phyloP scores from a whole-genome alignment of 2,329 filamentous ascomycete genomes.

The Fusarium sublunatum region DNA sequence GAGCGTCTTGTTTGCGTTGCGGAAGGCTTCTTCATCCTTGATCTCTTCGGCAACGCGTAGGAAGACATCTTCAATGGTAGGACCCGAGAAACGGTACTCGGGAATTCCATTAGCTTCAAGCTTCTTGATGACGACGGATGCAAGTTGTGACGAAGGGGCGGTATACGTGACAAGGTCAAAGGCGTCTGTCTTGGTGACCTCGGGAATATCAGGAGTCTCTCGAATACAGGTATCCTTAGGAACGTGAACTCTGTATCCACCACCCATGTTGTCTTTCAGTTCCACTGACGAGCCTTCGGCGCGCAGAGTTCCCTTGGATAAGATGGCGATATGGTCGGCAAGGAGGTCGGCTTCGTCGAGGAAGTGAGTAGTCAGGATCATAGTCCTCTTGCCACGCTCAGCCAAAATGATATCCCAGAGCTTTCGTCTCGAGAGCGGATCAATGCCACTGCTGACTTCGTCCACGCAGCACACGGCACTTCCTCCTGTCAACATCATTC shows the following conservation, averaged over 20 bases:
- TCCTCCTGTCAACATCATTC: conserved; percentile 94
- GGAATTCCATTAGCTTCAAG: conserved; percentile 74
- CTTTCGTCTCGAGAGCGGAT: conserved; percentile 86
- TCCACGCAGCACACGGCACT: conserved; percentile 90
- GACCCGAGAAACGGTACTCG: conserved; percentile 87
- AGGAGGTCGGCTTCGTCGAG: conserved; percentile 92
- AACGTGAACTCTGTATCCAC: conserved; percentile 85
- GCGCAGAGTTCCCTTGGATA: conserved; percentile 85
- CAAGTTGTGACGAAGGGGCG: conserved; percentile 74
- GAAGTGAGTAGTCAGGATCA: conserved; percentile 92
- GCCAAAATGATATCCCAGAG: conserved; percentile 94
- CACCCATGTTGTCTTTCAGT: conserved; percentile 83
- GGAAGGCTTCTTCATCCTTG: conserved; percentile 60
- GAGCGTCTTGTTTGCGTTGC: conserved; percentile 34
- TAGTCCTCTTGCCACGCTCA: conserved; percentile 83
- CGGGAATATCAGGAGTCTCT: conserved; percentile 63
- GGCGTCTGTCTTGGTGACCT: conserved; percentile 66
- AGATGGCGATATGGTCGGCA: conserved; percentile 87
- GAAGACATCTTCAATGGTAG: conserved; percentile 94
- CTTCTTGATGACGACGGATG: conserved; percentile 75
- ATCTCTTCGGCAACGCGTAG: conserved; percentile 86
- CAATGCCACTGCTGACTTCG: conserved; percentile 88
- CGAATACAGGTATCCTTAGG: conserved; percentile 66
- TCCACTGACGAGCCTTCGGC: conserved; percentile 87
- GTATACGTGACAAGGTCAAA: conserved; percentile 81